Conservation (phyloP, 2,329 filamentous ascomycete genomes). For the Sporothrix inflata region DNA sequence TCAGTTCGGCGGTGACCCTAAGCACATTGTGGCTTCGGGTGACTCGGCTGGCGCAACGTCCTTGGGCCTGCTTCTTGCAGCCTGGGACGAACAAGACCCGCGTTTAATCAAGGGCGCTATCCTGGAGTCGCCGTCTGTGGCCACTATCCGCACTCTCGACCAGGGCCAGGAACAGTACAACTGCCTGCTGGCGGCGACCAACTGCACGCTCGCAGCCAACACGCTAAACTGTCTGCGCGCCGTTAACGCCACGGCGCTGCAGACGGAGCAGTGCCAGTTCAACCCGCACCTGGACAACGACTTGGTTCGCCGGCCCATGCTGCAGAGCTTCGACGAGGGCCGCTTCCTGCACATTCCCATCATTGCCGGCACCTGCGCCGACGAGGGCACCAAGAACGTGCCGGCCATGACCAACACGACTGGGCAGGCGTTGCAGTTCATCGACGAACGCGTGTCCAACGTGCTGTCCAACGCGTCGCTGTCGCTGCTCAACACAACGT, state of each 20-base stretch:
- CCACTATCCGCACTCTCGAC: constrained; percentile 32
- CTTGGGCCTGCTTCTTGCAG: constrained; percentile 64
- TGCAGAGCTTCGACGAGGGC: constrained; percentile 46
- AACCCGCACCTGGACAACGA: constrained; percentile 33
- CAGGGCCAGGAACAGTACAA: constrained; percentile 36
- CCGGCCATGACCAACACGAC: constrained; percentile 41
- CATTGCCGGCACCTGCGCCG: constrained; percentile 42
- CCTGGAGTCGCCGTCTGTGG: constrained; percentile 46
- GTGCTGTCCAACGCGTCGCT: constrained; percentile 41
- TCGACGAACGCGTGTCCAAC: constrained; percentile 43
- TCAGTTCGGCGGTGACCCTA: constrained; percentile 69
- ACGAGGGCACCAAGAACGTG: constrained; percentile 46
- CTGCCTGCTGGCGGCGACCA: constrained; percentile 30
- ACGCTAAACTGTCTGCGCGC: constrained; percentile 35
- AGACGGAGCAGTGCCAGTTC: constrained; percentile 36
- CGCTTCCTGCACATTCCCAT: constrained; percentile 50
- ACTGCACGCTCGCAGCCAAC: constrained; percentile 34
- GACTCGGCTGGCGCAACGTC: constrained; percentile 68
- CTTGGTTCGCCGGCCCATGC: constrained; percentile 31
- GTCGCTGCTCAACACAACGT: constrained; percentile 41
- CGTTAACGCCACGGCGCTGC: constrained; percentile 34
- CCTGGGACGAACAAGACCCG: constrained; percentile 53
- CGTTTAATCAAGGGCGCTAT: constrained; percentile 54
- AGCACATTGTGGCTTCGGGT: constrained; percentile 70
- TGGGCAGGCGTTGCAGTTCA: constrained; percentile 41